These are phyloP conservation scores for Juglanconis sp. DNA, from an alignment of 2,329 filamentous ascomycete genomes.

Conservation along the genomic window DNA sequence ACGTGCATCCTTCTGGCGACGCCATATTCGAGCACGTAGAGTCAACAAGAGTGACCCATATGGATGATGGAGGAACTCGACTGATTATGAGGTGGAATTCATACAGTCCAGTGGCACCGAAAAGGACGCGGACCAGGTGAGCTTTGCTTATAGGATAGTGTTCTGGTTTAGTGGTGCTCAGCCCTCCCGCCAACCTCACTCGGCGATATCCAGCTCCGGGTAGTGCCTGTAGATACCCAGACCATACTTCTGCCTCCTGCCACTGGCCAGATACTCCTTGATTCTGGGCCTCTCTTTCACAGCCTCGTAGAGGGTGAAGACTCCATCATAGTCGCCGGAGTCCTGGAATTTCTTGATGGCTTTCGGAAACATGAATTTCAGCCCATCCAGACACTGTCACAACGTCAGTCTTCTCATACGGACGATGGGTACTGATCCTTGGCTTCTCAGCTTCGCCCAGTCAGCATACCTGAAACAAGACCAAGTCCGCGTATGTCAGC, in stretches of 20 bases:
- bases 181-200: constrained; percentile 6
- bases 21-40: no score
- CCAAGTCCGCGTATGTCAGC: constrained; percentile 70
- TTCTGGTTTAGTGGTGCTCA: not conserved
- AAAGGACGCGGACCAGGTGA: no score
- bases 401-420: not conserved
- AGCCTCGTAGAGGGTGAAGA: constrained; percentile 63
- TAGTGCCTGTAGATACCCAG: constrained; percentile 71
- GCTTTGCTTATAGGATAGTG: not conserved
- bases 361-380: constrained; percentile 67
- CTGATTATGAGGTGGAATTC: no score
- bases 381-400: constrained; percentile 50
- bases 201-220: constrained; percentile 62
- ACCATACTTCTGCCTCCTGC: constrained; percentile 58
- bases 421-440: not conserved
- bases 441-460: not conserved
- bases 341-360: constrained; percentile 54
- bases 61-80: no score
- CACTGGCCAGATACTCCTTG: constrained; percentile 66
- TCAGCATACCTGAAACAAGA: constrained; percentile 63
- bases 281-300: constrained; percentile 63
- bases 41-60: no score
- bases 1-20: no score
- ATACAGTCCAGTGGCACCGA: not conserved
- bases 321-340: constrained; percentile 52